Conservation (phyloP, 805 yeast species). For the Wickerhamomyces chambardii region DNA sequence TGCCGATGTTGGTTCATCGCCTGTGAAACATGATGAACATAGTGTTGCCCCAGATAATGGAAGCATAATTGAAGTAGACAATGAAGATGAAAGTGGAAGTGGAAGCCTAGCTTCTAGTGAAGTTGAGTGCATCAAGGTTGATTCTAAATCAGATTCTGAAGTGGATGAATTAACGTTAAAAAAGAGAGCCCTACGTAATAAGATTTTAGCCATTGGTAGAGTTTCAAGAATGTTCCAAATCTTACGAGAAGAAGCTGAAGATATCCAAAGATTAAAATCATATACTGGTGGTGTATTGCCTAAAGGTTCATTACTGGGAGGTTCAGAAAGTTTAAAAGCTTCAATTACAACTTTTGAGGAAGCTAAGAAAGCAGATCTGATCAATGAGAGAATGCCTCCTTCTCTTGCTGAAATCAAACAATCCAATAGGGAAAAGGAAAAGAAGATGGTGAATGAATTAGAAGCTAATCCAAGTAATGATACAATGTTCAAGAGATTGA, state of each 20-base stretch:
- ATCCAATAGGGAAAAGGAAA: constrained; percentile 36
- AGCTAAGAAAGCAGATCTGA: constrained; percentile 70
- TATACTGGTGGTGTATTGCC: constrained; percentile 75
- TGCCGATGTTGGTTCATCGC: not conserved
- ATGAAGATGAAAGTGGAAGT: constrained; percentile 14
- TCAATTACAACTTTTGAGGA: constrained; percentile 71
- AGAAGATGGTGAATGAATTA: constrained; percentile 26
- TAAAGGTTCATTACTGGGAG: constrained; percentile 76
- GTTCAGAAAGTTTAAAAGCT: constrained; percentile 67
- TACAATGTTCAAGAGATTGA: constrained; percentile 14
- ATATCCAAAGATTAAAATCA: constrained; percentile 69
- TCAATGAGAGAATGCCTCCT: constrained; percentile 89
- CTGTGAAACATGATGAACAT: not conserved
- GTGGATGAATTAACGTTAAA: constrained; percentile 19
- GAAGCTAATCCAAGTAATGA: constrained; percentile 13
- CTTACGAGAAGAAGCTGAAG: constrained; percentile 80
- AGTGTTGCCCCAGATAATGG: constrained; percentile 1
- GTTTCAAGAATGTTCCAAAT: constrained; percentile 89
- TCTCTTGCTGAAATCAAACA: constrained; percentile 43
- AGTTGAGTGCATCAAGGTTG: too few species aligned
- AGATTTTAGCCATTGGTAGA: constrained; percentile 93
- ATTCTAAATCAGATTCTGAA: constrained; percentile 2
- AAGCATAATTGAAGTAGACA: constrained; percentile 13
- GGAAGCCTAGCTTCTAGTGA: not conserved
- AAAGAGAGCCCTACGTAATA: constrained; percentile 63